Base-by-base conservation (phyloP, 2,329 filamentous ascomycete species). In the Alternaria hordeiaustralica region DNA sequence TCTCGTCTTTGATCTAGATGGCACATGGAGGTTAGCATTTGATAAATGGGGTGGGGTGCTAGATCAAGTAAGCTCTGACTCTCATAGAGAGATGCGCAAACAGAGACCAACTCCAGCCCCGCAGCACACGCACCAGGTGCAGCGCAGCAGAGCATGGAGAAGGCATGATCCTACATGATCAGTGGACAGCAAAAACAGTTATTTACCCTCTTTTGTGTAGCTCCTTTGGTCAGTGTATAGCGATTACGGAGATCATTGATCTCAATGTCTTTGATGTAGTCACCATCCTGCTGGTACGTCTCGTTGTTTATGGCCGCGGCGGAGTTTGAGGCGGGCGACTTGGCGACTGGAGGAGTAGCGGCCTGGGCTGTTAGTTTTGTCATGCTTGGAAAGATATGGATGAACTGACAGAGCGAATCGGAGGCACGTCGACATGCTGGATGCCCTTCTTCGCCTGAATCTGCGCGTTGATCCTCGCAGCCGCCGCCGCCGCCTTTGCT, bases 161-260 rank as follows among this genome's bases (percentile, higher is more conserved):
- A 75, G 77, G 74, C 72, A 74, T 77, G 76, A 75, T 79, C 84
- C 84, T 82, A 80, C 79, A 80, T 73, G 81, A 92, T 92, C 89
- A 92, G 90, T 88, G 85, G 84, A 83, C 81, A 82, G 85, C 85
- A 87, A 87, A 88, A 87, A 68, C 70, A 90, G 94, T 91, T 90
- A 94, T 91, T 97, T 97, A 99, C 96, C 95, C 96, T 97, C 89
- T 97, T 97, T 87, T 98, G 96, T 71, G 94, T 97, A 75, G 93
- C 92, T 77, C 94, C 94, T 86, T 97, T 98, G 69, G 95, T 99
- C 84, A 99, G 87, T 80, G 94, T 91, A 82, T 99, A 99, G 74
- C 95, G 92, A 80, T 98, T 99, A 69, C 95, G 91, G 77, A 98
- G 84, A 82, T 98, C 95, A 82, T 99, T 99, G 85, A 99, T 93